These are phyloP conservation scores for Hypoxylon fuscum DNA, from an alignment of 495 filamentous ascomycete species.

Conservation along the genomic window DNA sequence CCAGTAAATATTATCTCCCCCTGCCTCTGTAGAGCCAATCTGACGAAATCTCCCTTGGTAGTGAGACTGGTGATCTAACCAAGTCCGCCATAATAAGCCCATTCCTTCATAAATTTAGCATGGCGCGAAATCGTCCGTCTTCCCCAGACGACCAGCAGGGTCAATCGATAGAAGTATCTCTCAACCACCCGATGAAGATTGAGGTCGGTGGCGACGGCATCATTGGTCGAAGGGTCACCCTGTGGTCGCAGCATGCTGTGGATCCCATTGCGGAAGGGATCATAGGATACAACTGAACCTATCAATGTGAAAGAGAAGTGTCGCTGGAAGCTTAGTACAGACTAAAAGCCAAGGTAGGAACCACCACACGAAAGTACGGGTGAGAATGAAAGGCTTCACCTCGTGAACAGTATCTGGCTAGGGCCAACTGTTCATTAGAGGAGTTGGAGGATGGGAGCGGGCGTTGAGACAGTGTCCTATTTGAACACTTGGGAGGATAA, in stretches of 20 bases:
- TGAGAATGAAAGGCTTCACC: no score
- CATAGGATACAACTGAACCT: slow-evolving; percentile 53
- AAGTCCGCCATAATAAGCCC: slow-evolving; percentile 45
- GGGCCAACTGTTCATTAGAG: no score
- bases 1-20: slow-evolving; percentile 38
- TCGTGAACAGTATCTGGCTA: no score
- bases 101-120: slow-evolving; percentile 46
- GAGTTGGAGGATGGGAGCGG: no score
- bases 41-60: no score
- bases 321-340: neutral
- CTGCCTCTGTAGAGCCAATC: no score
- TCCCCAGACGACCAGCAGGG: neutral
- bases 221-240: slow-evolving; percentile 57
- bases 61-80: slow-evolving; percentile 50
- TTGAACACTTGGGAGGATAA: no score
- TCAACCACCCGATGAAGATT: slow-evolving; percentile 48
- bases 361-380: neutral
- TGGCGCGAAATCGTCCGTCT: slow-evolving; percentile 3
- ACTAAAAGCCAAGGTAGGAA: neutral
- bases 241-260: slow-evolving; percentile 38
- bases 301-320: neutral
- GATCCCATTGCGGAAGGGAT: slow-evolving; percentile 55
- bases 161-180: slow-evolving; percentile 40
- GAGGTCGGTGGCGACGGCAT: slow-evolving; percentile 55
- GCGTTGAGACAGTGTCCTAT: no score